Conservation (phyloP, 805 yeast genomes). For the Zygosaccharomyces pseudorouxii region DNA sequence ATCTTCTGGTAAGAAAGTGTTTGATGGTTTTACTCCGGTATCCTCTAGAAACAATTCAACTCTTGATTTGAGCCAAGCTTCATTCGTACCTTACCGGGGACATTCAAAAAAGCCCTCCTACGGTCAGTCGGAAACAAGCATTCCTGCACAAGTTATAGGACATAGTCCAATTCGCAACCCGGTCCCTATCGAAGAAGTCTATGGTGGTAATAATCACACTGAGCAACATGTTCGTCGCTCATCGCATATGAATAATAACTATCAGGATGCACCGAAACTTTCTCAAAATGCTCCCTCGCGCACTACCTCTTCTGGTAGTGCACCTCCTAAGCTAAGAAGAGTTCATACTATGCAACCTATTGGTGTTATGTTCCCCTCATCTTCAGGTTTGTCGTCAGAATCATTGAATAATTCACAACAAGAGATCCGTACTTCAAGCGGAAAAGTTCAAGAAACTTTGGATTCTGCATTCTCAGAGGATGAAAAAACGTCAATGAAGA, state of each 20-base stretch:
- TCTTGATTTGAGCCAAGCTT: conserved; percentile 33
- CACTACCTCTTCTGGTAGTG: not conserved
- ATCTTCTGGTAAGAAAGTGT: conserved; percentile 47
- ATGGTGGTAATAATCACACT: not conserved
- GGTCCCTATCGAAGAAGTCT: not conserved
- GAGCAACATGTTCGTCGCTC: conserved; percentile 6
- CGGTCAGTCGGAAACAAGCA: conserved; percentile 6
- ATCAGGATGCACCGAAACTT: conserved; percentile 19
- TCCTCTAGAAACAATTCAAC: conserved; percentile 54
- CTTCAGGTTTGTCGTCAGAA: conserved; percentile 1
- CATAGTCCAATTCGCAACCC: conserved; percentile 7
- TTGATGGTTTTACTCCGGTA: conserved; percentile 66
- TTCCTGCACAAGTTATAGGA: not conserved
- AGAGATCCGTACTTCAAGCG: not conserved
- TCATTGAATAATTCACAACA: conserved; percentile 3
- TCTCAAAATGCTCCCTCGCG: conserved; percentile 3
- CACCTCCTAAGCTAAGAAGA: conserved; percentile 9
- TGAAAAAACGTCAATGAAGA: not conserved
- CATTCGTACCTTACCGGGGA: conserved; percentile 22
- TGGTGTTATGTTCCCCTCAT: not conserved
- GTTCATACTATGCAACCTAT: conserved; percentile 13
- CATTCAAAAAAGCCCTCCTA: conserved; percentile 5
- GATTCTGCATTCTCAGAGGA: not conserved
- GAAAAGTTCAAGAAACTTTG: not conserved
- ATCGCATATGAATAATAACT: conserved; percentile 14